Base-by-base conservation (phyloP, 495 filamentous ascomycete species). In the Talaromyces liani region DNA sequence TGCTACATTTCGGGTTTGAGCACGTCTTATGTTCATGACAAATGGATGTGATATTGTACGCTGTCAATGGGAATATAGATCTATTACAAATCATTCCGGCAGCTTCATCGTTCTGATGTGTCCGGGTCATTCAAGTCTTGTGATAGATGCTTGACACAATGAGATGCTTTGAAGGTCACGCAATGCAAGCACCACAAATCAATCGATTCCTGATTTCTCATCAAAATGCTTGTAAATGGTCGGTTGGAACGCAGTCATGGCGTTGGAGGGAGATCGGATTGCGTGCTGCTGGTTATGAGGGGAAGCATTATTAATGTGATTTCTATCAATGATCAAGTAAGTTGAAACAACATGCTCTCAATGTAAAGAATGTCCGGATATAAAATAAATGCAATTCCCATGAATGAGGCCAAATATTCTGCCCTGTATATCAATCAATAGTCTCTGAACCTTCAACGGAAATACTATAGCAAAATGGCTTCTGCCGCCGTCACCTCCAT, bases 401-500 rank as follows among this genome's bases (percentile, higher is more conserved):
- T 41, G 36, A 16, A 16, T 16, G 14, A 41, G 36, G 12, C 36
- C 10, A 41, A 41, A 16, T 41, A 41, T 41, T 16, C 9, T 41
- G 36, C 36, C 36, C 14, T 41, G 36, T 41, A 60, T 10, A 60
- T 60, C 29, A 41, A 60, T 27, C 27, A 60, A 16, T 41, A 41
- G 14, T 16, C 4, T 16, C 36, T 41, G 12, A 16, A 4, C 14
- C 4, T 0, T 41, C 6, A 31, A 41, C 18, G 22, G 5, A 8
- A 25, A 60, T 39, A 24, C 20, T 22, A 60, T 18, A 22, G 9
- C 24, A 36, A n/a, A 27, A 73, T 73, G 71, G 71, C 71, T 18
- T 70, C 80, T 12, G 77, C 77, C 57, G 73, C 75, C 65, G 77
- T 82, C 18, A 60, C 67, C 45, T 67, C 59, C 33, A 34, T 65